A percentile compares a stretch with the other conserved stretches of the same genome.
Conservation (phyloP, 2,329 filamentous ascomycete species). For the Talaromyces albobiverticillius region DNA sequence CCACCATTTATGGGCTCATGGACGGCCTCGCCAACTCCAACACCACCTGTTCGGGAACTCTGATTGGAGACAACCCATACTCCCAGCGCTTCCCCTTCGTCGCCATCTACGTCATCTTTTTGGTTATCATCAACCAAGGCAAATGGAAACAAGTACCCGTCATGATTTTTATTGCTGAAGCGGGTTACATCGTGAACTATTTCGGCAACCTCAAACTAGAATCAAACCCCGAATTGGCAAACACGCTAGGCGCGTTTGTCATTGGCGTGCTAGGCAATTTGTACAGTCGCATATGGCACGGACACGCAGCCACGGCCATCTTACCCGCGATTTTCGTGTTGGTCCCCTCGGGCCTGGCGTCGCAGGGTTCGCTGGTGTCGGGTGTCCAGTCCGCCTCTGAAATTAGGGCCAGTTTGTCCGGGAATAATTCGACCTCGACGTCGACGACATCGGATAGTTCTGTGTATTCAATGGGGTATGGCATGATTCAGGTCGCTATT, state of each 20-base stretch:
- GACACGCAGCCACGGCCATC: slow-evolving; percentile 79
- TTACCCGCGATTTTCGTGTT: slow-evolving; percentile 79
- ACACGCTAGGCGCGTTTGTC: slow-evolving; percentile 71
- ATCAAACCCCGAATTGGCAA: slow-evolving; percentile 70
- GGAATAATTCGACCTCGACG: slow-evolving; percentile 29
- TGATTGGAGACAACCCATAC: slow-evolving; percentile 45
- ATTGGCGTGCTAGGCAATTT: slow-evolving; percentile 76
- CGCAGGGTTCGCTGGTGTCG: slow-evolving; percentile 54
- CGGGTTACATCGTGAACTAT: slow-evolving; percentile 73
- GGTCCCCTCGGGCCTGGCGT: slow-evolving; percentile 59
- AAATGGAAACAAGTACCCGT: slow-evolving; percentile 75
- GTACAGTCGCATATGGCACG: slow-evolving; percentile 70
- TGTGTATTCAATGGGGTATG: slow-evolving; percentile 44
- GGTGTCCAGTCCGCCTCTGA: slow-evolving; percentile 58
- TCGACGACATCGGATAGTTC: slow-evolving; percentile 42
- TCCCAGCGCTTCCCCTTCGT: slow-evolving; percentile 68
- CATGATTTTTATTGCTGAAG: slow-evolving; percentile 71
- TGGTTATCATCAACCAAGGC: slow-evolving; percentile 77
- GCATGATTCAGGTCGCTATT: slow-evolving; percentile 48
- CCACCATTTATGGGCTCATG: slow-evolving; percentile 61
- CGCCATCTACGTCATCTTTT: slow-evolving; percentile 66
- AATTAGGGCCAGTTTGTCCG: slow-evolving; percentile 31
- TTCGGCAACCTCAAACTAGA: slow-evolving; percentile 66
- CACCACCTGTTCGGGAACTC: slow-evolving; percentile 46
- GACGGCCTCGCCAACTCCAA: slow-evolving; percentile 53